Evolutionary conservation across 108 stramenopile species (phyloP).

Genomic region (Discostella stelligeroides): DNA sequence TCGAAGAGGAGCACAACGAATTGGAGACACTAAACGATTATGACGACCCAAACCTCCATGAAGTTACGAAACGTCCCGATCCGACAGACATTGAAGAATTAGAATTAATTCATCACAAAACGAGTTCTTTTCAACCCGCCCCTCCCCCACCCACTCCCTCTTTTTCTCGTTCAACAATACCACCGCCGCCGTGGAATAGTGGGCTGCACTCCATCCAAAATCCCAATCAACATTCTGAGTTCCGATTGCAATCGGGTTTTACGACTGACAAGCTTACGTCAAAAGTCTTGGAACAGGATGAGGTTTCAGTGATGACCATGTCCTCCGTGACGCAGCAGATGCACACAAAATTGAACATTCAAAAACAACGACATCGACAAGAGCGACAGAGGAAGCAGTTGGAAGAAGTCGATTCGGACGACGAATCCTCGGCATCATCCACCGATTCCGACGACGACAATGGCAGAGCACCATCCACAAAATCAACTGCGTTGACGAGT

Average conservation of each 20-base stretch:
- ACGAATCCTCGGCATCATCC: not conserved
- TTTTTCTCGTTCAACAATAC: not conserved
- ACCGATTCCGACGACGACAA: not conserved
- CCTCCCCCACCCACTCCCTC: not conserved
- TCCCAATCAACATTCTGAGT: no score
- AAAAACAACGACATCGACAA: constrained; percentile 4
- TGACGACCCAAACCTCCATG: not conserved
- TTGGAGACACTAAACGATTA: no score
- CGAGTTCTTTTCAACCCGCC: not conserved
- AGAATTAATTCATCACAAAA: not conserved
- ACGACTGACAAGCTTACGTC: not conserved
- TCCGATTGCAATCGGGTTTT: no score
- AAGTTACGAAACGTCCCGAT: constrained; percentile 4
- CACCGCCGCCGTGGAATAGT: not conserved
- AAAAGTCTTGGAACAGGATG: constrained; percentile 29
- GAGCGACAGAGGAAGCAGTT: not conserved
- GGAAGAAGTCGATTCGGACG: not conserved
- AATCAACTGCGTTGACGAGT: no score
- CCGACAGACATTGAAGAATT: constrained; percentile 6
- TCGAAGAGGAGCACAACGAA: no score
- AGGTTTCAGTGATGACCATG: constrained; percentile 41
- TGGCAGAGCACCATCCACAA: no score
- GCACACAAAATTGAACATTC: not conserved
- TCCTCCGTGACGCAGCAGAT: constrained; percentile 22
- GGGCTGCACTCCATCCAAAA: no score